A percentile compares a stretch with the other conserved stretches of the same genome.
phyloP scores from a whole-genome alignment of 2,329 filamentous ascomycete species.

The Trichophyton simii region DNA sequence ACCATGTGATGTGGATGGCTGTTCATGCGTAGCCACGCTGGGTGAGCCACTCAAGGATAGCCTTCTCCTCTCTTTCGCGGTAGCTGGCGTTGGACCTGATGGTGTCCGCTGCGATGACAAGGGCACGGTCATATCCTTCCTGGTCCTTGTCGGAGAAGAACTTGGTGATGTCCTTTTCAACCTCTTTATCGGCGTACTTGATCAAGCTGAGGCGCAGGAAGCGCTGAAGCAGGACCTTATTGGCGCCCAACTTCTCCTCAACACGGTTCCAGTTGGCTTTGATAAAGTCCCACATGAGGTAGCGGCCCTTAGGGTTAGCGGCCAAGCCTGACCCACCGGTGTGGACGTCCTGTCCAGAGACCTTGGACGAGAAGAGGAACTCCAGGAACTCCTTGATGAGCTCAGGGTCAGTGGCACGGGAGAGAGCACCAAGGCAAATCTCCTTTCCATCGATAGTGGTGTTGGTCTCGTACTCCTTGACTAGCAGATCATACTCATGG shows the following conservation, averaged over 20 bases:
- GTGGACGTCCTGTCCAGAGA: slow-evolving; percentile 79
- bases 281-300: slow-evolving; percentile 71
- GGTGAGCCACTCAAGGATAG: slow-evolving; percentile 67
- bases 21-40: slow-evolving; percentile 42
- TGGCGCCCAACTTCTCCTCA: slow-evolving; percentile 57
- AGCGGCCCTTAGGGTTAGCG: slow-evolving; percentile 59
- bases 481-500: slow-evolving; percentile 59
- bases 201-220: slow-evolving; percentile 68
- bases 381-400: slow-evolving; percentile 56
- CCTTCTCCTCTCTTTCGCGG: slow-evolving; percentile 58
- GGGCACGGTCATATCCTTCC: slow-evolving; percentile 69
- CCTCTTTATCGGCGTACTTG: slow-evolving; percentile 60
- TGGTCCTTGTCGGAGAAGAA: slow-evolving; percentile 88
- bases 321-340: slow-evolving; percentile 62
- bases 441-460: slow-evolving; percentile 85
- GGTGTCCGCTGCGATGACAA: slow-evolving; percentile 75
- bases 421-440: slow-evolving; percentile 64
- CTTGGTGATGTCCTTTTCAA: slow-evolving; percentile 60
- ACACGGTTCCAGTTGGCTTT: slow-evolving; percentile 70
- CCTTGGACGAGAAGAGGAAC: slow-evolving; percentile 71
- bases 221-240: slow-evolving; percentile 79
- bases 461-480: slow-evolving; percentile 72
- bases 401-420: slow-evolving; percentile 55
- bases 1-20: background rate
- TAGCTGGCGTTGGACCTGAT: slow-evolving; percentile 76